Evolutionary conservation across 108 stramenopile species (phyloP).

Genomic region (Asterionellopsis glacialis): DNA sequence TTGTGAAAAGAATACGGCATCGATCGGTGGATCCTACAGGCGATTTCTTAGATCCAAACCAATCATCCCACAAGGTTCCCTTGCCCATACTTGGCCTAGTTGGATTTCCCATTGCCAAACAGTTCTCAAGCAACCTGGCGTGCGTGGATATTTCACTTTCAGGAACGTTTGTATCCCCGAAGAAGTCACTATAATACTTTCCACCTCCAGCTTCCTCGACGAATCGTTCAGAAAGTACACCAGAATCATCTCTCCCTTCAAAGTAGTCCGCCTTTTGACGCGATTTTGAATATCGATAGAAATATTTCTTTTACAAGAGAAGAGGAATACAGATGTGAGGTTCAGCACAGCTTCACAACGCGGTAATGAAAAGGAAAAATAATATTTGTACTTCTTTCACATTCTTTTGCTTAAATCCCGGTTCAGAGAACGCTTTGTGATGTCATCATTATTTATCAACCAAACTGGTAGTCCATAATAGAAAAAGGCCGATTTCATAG

Average conservation of each 20-base stretch:
- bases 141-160: constrained; percentile 35
- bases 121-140: constrained; percentile 66
- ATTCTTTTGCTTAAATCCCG: constrained; percentile 34
- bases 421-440: neutral
- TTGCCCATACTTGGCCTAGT: constrained; percentile 41
- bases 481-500: neutral
- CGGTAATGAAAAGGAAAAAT: constrained; percentile 1
- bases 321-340: neutral
- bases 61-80: constrained; percentile 64
- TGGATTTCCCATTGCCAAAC: constrained; percentile 76
- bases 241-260: constrained; percentile 86
- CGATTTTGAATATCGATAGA: constrained; percentile 76
- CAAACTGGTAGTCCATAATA: neutral
- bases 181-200: constrained; percentile 48
- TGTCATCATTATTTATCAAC: neutral
- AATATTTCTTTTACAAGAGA: constrained; percentile 75
- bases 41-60: constrained; percentile 39
- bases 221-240: constrained; percentile 77
- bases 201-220: constrained; percentile 47
- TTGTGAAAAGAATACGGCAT: constrained; percentile 74
- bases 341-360: neutral
- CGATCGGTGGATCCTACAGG: constrained; percentile 37
- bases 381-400: no score
- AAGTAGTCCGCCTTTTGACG: constrained; percentile 86
- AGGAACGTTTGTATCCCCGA: constrained; percentile 17